Evolutionary conservation across 2,329 filamentous ascomycete genomes (phyloP), one percentile per base, ranked within the genome.

Genomic region (Phialocephala sp.): DNA sequence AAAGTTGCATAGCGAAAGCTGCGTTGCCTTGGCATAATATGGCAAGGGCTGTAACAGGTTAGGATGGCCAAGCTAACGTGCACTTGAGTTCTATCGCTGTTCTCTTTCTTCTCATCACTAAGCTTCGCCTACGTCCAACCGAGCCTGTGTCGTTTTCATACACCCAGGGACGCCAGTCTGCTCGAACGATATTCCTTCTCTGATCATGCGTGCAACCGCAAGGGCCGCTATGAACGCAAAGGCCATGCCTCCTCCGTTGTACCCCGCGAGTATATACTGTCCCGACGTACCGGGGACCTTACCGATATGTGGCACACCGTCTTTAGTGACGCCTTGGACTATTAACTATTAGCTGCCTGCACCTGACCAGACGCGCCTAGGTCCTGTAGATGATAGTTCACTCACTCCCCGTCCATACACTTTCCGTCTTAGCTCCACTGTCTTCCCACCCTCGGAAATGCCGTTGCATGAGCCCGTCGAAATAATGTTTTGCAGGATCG

Each of bases 161-260:
- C 20, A 27, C 20, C 1, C 22, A 4, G 79, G 78, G 8, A 82
- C 63, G 0, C 77, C 77, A 0, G 78, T 77, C 15, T 76, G 68
- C 41, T 75, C 72, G 61, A 79, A 80, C 0, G 65, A 56, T 1
- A 27, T 43, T 2, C 69, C 74, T 6, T 35, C 27, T 6, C 73
- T 65, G 3, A 47, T 15, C 79, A 84, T 82, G 22, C 71, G 66
- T 0, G 76, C 78, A 9, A 83, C 50, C 0, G 76, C 80, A 65
- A 79, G 78, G 9, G 76, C 77, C 6, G 76, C 71, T 0, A 81
- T 72, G 18, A 79, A 80, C 20, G 82, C 77, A 27, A 80, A 68
- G 0, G 80, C 77, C 81, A 84, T 85, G 0, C 83, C 83, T 59
- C 83, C 81, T 0, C 83, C 82, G 24, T 78, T 80, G 65, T 84